Evolutionary conservation across 2,329 filamentous ascomycete species (phyloP).

Genomic region (Aspergillus tamarii): DNA sequence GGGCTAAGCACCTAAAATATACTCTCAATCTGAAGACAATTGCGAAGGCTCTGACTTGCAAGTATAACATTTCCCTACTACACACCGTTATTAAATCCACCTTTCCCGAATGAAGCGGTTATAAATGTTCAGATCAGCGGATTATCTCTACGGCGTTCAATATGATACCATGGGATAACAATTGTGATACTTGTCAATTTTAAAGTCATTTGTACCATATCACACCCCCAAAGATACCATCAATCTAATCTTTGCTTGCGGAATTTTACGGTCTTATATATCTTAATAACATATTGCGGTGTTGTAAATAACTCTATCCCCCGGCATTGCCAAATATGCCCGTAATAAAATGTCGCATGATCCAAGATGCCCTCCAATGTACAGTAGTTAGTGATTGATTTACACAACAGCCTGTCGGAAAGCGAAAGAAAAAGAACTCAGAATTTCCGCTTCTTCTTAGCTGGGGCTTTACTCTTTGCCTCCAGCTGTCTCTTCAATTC

Average conservation of each 20-base stretch:
- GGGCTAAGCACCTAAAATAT: conserved; percentile 11
- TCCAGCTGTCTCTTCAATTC: conserved; percentile 60
- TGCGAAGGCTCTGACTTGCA: background rate
- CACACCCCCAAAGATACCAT: background rate
- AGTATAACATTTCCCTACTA: background rate
- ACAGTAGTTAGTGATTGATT: background rate
- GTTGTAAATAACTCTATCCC: background rate
- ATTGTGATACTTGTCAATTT: background rate
- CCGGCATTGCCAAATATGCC: background rate
- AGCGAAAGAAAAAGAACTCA: background rate
- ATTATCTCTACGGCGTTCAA: background rate
- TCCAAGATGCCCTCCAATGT: background rate
- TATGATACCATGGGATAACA: background rate
- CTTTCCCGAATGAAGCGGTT: background rate
- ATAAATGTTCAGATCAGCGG: background rate
- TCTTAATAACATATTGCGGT: background rate
- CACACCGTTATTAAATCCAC: background rate
- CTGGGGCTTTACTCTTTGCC: conserved; percentile 54
- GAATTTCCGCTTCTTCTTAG: conserved; percentile 62
- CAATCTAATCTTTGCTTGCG: background rate
- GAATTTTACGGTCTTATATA: background rate
- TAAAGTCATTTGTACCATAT: background rate
- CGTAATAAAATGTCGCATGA: background rate
- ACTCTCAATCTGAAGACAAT: background rate
- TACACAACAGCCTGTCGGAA: background rate